Evolutionary conservation across 1,139 yeast genomes (phyloP).

Genomic region (Pichia sp.): DNA sequence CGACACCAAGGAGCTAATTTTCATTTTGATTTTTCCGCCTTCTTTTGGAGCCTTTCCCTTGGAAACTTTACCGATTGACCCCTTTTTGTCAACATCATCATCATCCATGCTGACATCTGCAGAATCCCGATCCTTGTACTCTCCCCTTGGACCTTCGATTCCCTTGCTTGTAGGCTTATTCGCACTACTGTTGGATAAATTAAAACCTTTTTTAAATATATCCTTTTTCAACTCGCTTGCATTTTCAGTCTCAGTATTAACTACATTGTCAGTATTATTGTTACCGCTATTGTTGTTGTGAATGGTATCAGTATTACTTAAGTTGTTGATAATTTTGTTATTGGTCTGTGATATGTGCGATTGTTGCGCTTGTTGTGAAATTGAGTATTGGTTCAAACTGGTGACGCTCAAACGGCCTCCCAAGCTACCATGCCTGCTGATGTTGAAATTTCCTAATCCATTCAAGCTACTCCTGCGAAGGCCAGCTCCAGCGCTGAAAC

Average conservation of each 20-base stretch:
- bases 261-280: background rate
- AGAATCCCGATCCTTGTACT: constrained; percentile 1
- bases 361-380: constrained; percentile 7
- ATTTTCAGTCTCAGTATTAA: background rate
- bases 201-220: constrained; percentile 20
- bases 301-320: background rate
- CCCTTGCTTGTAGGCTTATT: background rate
- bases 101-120: constrained; percentile 1
- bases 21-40: constrained; percentile 13
- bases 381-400: constrained; percentile 18
- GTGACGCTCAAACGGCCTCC: constrained; percentile 16
- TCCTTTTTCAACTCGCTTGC: constrained; percentile 13
- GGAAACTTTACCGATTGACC: background rate
- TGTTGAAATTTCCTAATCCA: constrained; percentile 5
- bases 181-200: constrained; percentile 7
- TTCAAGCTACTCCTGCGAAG: constrained; percentile 14
- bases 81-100: background rate
- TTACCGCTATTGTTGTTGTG: constrained; percentile 1
- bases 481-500: constrained; percentile 4
- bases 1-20: constrained; percentile 17
- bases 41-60: background rate
- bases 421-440: constrained; percentile 10
- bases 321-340: background rate
- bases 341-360: background rate
- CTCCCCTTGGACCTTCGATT: constrained; percentile 10